A percentile compares a stretch with the other conserved stretches of the same genome.
phyloP scores from a whole-genome alignment of 108 stramenopile species.

The Pelagomonas calceolata region DNA sequence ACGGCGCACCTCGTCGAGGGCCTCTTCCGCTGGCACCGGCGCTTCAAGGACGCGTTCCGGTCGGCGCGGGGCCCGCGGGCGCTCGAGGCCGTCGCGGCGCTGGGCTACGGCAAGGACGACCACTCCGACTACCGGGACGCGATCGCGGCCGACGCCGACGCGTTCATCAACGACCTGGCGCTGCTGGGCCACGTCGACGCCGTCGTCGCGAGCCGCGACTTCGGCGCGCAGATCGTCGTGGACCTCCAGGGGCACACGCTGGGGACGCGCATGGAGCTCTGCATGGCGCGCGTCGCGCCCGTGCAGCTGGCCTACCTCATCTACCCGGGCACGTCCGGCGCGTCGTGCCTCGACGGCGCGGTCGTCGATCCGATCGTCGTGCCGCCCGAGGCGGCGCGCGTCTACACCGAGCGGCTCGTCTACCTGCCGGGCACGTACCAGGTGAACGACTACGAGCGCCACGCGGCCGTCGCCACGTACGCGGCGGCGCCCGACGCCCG shows the following conservation, averaged over 20 bases:
- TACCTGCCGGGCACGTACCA: slow-evolving; percentile 38
- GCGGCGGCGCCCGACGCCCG: background rate
- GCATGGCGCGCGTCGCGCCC: slow-evolving; percentile 26
- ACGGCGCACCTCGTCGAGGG: slow-evolving; percentile 43
- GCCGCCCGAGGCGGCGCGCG: slow-evolving; percentile 16
- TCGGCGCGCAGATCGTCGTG: slow-evolving; percentile 26
- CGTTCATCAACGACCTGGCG: slow-evolving; percentile 18
- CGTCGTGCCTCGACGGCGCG: slow-evolving; percentile 35
- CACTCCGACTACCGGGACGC: slow-evolving; percentile 7
- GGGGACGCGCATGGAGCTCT: slow-evolving; percentile 28
- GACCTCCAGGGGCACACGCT: slow-evolving; percentile 44
- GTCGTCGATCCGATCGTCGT: slow-evolving; percentile 30
- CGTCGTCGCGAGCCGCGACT: slow-evolving; percentile 5
- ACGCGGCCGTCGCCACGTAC: background rate
- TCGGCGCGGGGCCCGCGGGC: too few relatives aligned
- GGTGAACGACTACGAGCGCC: slow-evolving; percentile 29
- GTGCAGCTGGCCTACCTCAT: slow-evolving; percentile 42
- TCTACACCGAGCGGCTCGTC: slow-evolving; percentile 30
- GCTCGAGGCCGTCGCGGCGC: background rate
- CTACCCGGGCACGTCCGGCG: slow-evolving; percentile 44
- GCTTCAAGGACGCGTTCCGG: slow-evolving; percentile 14
- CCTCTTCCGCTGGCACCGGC: slow-evolving; percentile 26
- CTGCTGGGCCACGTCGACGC: slow-evolving; percentile 12
- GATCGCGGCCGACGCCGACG: slow-evolving; percentile 11
- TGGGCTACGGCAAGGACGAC: slow-evolving; percentile 15